phyloP scores from a whole-genome alignment of 2,329 filamentous ascomycete genomes.

The Drechslerella stenobrocha region DNA sequence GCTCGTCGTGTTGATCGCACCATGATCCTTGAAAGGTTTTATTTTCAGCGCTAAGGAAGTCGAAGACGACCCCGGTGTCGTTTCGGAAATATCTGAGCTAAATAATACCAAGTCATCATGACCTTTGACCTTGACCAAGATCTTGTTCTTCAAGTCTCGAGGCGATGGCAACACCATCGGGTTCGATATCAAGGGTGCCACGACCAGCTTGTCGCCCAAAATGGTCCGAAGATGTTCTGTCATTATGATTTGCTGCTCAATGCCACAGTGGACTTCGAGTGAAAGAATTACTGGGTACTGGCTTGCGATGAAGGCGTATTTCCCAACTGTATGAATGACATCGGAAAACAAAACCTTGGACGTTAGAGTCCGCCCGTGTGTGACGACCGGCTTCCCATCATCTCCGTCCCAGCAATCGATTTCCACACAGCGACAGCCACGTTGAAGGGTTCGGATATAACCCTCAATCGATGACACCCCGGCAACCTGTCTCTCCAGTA shows the following conservation, averaged over 20 bases:
- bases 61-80: constrained; percentile 10
- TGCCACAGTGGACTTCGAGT: constrained; percentile 89
- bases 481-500: constrained; percentile 84
- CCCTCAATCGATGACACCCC: constrained; percentile 91
- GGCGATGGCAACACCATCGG: constrained; percentile 76
- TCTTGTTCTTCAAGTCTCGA: constrained; percentile 77
- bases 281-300: constrained; percentile 90
- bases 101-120: constrained; percentile 46
- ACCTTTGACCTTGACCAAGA: constrained; percentile 88
- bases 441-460: constrained; percentile 84
- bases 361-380: constrained; percentile 86
- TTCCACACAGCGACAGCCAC: constrained; percentile 91
- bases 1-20: constrained; percentile 55
- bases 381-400: constrained; percentile 83
- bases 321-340: constrained; percentile 88
- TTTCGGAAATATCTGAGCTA: constrained; percentile 34
- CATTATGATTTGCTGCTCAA: constrained; percentile 82
- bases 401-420: constrained; percentile 97
- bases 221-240: constrained; percentile 82
- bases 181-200: constrained; percentile 71
- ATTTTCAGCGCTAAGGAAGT: constrained; percentile 6
- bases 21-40: constrained; percentile 9
- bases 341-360: constrained; percentile 86
- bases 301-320: constrained; percentile 88
- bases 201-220: constrained; percentile 78